These are phyloP conservation scores for Cephalotrichum gorgonifer DNA, from an alignment of 2,329 filamentous ascomycete genomes.

Conservation along the genomic window DNA sequence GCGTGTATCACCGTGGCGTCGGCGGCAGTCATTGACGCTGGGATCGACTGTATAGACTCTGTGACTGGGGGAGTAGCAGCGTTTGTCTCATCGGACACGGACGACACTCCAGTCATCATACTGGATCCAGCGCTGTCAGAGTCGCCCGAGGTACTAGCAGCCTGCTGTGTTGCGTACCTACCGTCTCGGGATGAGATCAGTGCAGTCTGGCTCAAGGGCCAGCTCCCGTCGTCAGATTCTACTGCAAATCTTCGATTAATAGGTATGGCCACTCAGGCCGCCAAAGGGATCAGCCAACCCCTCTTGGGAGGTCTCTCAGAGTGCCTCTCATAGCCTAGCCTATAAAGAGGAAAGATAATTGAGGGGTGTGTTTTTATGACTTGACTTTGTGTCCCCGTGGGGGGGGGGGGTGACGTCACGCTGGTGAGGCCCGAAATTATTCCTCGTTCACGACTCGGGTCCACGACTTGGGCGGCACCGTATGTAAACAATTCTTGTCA, in stretches of 20 bases:
- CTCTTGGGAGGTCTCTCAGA: constrained; percentile 24
- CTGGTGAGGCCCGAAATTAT: too few relatives aligned
- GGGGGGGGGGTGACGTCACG: too few relatives aligned
- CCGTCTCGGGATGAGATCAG: constrained; percentile 83
- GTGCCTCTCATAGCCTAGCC: constrained; percentile 8
- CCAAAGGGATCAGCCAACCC: constrained; percentile 23
- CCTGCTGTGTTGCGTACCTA: constrained; percentile 85
- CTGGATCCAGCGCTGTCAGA: constrained; percentile 78
- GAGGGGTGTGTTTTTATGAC: not conserved
- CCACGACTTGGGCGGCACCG: too few relatives aligned
- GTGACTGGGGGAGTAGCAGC: constrained; percentile 85
- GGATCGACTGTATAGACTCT: constrained; percentile 89
- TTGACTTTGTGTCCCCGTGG: too few relatives aligned
- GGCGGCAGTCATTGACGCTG: constrained; percentile 85
- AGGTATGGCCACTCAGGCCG: constrained; percentile 29
- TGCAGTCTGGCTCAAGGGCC: constrained; percentile 86
- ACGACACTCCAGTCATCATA: constrained; percentile 38
- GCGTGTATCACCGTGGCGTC: constrained; percentile 91
- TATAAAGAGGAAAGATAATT: not conserved
- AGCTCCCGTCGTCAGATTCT: constrained; percentile 29
- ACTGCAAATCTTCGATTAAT: constrained; percentile 22
- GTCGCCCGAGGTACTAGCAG: constrained; percentile 65
- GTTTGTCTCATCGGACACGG: constrained; percentile 39
- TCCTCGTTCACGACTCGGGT: too few relatives aligned
- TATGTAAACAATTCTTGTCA: too few relatives aligned